phyloP scores from a whole-genome alignment of 1,139 yeast species.

The Lodderomyces oxycetoniae region DNA sequence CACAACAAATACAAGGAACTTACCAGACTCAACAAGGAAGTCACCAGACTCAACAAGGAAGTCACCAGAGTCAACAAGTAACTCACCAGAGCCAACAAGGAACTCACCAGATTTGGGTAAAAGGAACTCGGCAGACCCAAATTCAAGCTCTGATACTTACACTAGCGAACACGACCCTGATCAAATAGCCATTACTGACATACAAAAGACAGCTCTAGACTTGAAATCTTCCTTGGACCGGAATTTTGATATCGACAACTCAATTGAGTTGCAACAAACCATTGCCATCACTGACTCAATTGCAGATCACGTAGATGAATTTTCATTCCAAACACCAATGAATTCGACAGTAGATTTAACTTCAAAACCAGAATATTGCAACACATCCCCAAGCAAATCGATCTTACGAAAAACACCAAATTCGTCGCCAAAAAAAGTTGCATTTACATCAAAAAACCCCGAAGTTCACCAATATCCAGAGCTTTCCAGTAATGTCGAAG shows the following conservation, averaged over 20 bases:
- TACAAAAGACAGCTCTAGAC: not conserved
- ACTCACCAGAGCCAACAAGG: too few species aligned
- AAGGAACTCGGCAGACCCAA: conserved; percentile 25
- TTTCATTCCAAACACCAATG: conserved; percentile 27
- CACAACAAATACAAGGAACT: too few species aligned
- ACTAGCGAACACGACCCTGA: conserved; percentile 26
- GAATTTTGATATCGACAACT: conserved; percentile 25
- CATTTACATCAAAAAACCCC: conserved; percentile 30
- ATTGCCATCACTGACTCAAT: conserved; percentile 6
- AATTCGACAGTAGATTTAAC: conserved; percentile 22
- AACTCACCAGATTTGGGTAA: too few species aligned
- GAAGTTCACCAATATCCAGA: conserved; percentile 33
- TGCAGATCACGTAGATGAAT: conserved; percentile 25
- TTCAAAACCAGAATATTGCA: conserved; percentile 8
- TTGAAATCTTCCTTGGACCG: conserved; percentile 21
- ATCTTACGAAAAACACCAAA: conserved; percentile 34
- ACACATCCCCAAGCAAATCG: conserved; percentile 35
- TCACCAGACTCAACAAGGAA: too few species aligned
- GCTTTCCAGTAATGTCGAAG: not conserved
- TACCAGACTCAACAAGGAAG: too few species aligned
- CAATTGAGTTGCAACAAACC: conserved; percentile 17
- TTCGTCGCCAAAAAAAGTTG: conserved; percentile 40
- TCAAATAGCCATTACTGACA: conserved; percentile 1
- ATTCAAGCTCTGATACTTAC: conserved; percentile 43
- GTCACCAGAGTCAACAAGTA: too few species aligned